Conservation (phyloP, 306 rosid species). For the Cajanus cajan region DNA sequence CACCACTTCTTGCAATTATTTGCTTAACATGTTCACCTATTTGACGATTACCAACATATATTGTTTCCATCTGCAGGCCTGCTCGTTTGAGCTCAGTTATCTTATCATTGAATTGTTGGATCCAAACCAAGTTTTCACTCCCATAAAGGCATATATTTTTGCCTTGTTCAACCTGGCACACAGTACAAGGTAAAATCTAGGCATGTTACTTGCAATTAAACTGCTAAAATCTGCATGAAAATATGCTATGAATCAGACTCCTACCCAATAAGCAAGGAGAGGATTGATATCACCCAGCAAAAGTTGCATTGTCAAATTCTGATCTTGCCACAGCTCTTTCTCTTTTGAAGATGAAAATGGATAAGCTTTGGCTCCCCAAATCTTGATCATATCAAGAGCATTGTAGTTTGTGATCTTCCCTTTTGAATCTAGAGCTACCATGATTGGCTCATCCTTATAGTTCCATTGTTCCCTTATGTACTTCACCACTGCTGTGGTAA, state of each 20-base stretch:
- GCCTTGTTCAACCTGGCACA: constrained; percentile 57
- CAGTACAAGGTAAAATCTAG: constrained; percentile 10
- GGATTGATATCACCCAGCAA: constrained; percentile 45
- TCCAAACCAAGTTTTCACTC: constrained; percentile 51
- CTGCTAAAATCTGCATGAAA: constrained; percentile 13
- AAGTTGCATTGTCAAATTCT: constrained; percentile 51
- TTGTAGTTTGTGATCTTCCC: constrained; percentile 52
- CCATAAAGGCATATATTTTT: constrained; percentile 59
- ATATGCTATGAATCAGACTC: constrained; percentile 20
- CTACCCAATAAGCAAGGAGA: constrained; percentile 55
- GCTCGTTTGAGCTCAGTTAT: constrained; percentile 35
- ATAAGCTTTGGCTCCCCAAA: constrained; percentile 51
- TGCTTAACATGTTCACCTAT: constrained; percentile 25
- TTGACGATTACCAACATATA: constrained; percentile 48
- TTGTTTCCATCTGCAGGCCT: constrained; percentile 52
- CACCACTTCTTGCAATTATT: constrained; percentile 18
- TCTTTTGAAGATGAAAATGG: constrained; percentile 61
- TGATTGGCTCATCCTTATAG: constrained; percentile 43
- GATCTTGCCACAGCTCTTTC: constrained; percentile 51
- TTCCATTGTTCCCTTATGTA: constrained; percentile 53
- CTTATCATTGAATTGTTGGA: constrained; percentile 43
- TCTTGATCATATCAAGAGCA: constrained; percentile 52
- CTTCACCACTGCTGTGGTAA: constrained; percentile 40
- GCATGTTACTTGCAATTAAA: constrained; percentile 6
- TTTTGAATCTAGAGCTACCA: constrained; percentile 54